These are phyloP conservation scores for Dactylellina drechsleri DNA, from an alignment of 2,329 filamentous ascomycete genomes.

Conservation along the genomic window DNA sequence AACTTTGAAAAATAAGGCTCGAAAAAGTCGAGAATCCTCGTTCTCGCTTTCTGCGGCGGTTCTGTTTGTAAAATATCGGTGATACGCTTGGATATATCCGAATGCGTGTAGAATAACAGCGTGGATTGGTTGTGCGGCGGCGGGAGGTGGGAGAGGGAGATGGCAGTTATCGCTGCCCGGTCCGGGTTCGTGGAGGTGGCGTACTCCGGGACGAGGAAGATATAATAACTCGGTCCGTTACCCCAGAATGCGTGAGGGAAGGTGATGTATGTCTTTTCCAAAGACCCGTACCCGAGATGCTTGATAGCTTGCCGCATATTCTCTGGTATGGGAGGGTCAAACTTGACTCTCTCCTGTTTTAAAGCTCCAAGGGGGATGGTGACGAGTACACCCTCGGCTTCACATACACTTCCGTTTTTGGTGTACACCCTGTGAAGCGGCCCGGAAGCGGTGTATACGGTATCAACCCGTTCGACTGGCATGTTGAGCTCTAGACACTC, in stretches of 20 bases:
- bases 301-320: conserved; percentile 71
- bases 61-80: conserved; percentile 62
- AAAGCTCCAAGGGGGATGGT: conserved; percentile 77
- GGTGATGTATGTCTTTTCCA: conserved; percentile 76
- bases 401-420: conserved; percentile 63
- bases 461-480: conserved; percentile 64
- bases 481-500: conserved; percentile 68
- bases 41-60: conserved; percentile 62
- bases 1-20: conserved; percentile 80
- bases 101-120: conserved; percentile 83
- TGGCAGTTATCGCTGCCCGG: conserved; percentile 78
- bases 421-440: conserved; percentile 48
- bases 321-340: conserved; percentile 70
- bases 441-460: conserved; percentile 28
- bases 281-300: conserved; percentile 74
- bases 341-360: conserved; percentile 69
- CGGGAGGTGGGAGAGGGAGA: conserved; percentile 78
- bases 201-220: conserved; percentile 79
- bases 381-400: conserved; percentile 69
- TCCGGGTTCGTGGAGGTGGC: conserved; percentile 70
- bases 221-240: conserved; percentile 72
- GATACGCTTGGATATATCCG: conserved; percentile 70
- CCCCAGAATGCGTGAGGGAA: conserved; percentile 82
- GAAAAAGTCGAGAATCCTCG: conserved; percentile 71
- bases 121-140: conserved; percentile 74